phyloP scores from a whole-genome alignment of 139 green algal genomes.

The Diplosphaera chodatii region DNA sequence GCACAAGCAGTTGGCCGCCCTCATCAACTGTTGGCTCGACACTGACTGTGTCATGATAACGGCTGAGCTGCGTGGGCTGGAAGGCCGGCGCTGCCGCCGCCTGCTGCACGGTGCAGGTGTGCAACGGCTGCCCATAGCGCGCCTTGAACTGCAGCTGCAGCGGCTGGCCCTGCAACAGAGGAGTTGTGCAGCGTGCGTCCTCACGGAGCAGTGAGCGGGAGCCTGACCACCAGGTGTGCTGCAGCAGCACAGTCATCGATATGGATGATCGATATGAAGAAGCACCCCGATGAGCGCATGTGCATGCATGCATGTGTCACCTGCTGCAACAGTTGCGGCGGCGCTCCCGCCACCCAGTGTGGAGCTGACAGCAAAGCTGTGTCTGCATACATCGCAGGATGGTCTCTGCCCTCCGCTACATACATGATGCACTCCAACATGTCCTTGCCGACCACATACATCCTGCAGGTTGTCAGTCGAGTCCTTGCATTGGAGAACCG shows the following conservation, averaged over 20 bases:
- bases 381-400: slow-evolving; percentile 51
- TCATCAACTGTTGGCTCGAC: too few relatives aligned
- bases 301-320: too few relatives aligned
- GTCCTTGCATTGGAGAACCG: too few relatives aligned
- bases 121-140: slow-evolving; percentile 38
- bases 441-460: slow-evolving; percentile 73
- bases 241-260: too few relatives aligned
- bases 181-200: too few relatives aligned
- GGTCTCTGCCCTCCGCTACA: slow-evolving; percentile 44
- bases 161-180: background rate
- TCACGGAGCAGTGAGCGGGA: too few relatives aligned
- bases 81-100: background rate
- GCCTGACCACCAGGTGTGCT: too few relatives aligned
- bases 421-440: slow-evolving; percentile 30
- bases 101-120: background rate
- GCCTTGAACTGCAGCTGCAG: slow-evolving; percentile 36
- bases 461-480: too few relatives aligned
- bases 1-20: slow-evolving; percentile 22
- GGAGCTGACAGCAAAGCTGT: slow-evolving; percentile 31
- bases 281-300: too few relatives aligned
- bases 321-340: background rate
- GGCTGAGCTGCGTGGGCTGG: background rate
- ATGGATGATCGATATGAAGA: too few relatives aligned
- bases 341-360: slow-evolving; percentile 47
- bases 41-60: too few relatives aligned